A percentile compares a stretch with the other conserved stretches of the same genome.
phyloP scores from a whole-genome alignment of 805 yeast genomes.

The Ogataea nakhonphanomensis region DNA sequence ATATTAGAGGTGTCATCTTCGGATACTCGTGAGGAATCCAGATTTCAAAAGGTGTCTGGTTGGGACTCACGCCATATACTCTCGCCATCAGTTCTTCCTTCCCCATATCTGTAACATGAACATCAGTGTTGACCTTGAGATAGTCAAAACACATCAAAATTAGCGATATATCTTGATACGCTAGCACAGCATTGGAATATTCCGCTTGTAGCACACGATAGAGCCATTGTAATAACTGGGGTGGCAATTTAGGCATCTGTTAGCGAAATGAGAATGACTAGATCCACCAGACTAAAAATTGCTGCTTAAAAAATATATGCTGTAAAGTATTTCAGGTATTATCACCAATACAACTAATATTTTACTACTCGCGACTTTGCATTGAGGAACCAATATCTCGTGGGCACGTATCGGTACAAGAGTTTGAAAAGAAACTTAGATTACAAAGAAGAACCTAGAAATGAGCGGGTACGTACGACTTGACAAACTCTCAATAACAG shows the following conservation, averaged over 20 bases:
- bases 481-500: neutral
- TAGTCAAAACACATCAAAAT: slow-evolving; percentile 48
- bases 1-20: slow-evolving; percentile 59
- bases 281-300: slow-evolving; percentile 1
- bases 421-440: neutral
- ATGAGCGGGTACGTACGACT: slow-evolving; percentile 46
- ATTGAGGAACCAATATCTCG: no score
- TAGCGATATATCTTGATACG: slow-evolving; percentile 61
- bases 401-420: no score
- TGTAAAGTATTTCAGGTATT: slow-evolving; percentile 4
- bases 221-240: slow-evolving; percentile 52
- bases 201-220: slow-evolving; percentile 54
- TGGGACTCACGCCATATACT: slow-evolving; percentile 55
- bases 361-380: neutral
- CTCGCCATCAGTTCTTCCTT: slow-evolving; percentile 55
- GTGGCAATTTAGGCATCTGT: slow-evolving; percentile 29
- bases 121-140: slow-evolving; percentile 67
- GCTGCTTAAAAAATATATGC: slow-evolving; percentile 8
- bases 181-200: slow-evolving; percentile 53
- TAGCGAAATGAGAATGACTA: neutral
- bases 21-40: slow-evolving; percentile 83
- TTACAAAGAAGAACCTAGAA: slow-evolving; percentile 6
- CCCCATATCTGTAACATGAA: slow-evolving; percentile 58
- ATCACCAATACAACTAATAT: neutral
- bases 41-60: slow-evolving; percentile 57